These are phyloP conservation scores for Clathrospora elynae DNA, from an alignment of 2,329 filamentous ascomycete species.

Conservation along the genomic window DNA sequence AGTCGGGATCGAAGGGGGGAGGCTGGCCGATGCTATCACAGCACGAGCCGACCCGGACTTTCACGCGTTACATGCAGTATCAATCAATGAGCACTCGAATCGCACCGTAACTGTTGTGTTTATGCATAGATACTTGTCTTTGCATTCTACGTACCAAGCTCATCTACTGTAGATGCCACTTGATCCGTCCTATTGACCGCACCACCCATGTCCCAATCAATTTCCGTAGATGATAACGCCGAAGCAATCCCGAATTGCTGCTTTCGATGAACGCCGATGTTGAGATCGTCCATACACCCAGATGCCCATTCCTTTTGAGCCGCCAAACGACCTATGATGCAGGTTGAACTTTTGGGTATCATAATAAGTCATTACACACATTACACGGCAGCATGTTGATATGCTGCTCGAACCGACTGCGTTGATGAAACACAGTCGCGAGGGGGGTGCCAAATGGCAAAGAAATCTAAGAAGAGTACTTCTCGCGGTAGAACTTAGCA, in stretches of 20 bases:
- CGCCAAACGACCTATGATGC: conserved; percentile 46
- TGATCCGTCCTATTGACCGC: conserved; percentile 1
- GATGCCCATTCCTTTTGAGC: conserved; percentile 27
- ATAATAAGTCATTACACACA: conserved; percentile 49
- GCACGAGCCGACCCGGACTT: not conserved
- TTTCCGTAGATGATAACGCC: conserved; percentile 11
- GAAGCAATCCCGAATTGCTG: conserved; percentile 16
- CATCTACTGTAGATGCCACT: conserved; percentile 2
- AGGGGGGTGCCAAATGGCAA: conserved; percentile 30
- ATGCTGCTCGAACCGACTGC: conserved; percentile 40
- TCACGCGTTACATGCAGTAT: too few relatives aligned
- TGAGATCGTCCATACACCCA: conserved; percentile 45
- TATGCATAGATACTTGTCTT: not conserved
- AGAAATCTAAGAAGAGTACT: conserved; percentile 68
- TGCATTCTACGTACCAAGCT: not conserved
- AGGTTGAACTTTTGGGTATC: conserved; percentile 53
- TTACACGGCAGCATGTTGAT: conserved; percentile 49
- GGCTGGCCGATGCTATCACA: conserved; percentile 6
- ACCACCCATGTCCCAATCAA: conserved; percentile 4
- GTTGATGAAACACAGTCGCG: conserved; percentile 42
- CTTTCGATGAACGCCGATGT: conserved; percentile 47
- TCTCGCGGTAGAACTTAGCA: conserved; percentile 92
- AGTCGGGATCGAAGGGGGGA: not conserved
- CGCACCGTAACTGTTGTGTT: too few relatives aligned
- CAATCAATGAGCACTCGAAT: too few relatives aligned